Base-by-base conservation (phyloP, 75 land plant genomes). In the Selaginella tamariscina region DNA sequence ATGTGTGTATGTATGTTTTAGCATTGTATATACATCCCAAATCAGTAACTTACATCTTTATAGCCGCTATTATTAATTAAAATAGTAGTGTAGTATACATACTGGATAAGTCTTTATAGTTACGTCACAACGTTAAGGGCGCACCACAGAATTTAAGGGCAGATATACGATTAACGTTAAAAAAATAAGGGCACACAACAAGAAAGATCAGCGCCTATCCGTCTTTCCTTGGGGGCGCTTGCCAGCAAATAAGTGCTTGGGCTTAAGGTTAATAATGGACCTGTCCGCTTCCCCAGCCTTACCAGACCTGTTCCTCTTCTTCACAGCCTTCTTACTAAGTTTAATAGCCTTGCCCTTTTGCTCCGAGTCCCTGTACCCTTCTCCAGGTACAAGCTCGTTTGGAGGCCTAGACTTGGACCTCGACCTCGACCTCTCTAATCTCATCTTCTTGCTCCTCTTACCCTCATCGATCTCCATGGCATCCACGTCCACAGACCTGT, bases 281-380 rank as follows among this genome's bases (percentile, higher is more conserved):
- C 97, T 84, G 78, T 91, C 97, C 65, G 87, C 88, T 79, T 91
- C 97, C 70, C 96, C 91, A 54, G 78, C 76, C 32, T 82, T 78
- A 65, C 92, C 97, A 68, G 77, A 77, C 82, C 83, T 88, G 70
- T 88, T 91, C 64, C 97, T 80, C 69, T 80, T 72, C 77, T 72
- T 83, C 20, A 67, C 70, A 62, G 87, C 80, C 31, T 82, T 85
- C 83, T 84, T 80, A 2, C 79, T 86, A 27, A 88, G 56, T 68
- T 80, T 81, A 18, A 84, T 26, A 26, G 97, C 97, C 82, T 88
- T 88, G 49, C 73, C 2, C 72, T 91, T 91, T 65, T 91, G 97
- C 22, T 83, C 84, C 26, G 83, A 75, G 55, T 91, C 93, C 77
- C 79, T 91, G 75, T 78, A 85, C 8, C 97, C 97, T 54, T 91